These are phyloP conservation scores for Aspergillus hortae DNA, from an alignment of 2,329 filamentous ascomycete species.

Conservation along the genomic window DNA sequence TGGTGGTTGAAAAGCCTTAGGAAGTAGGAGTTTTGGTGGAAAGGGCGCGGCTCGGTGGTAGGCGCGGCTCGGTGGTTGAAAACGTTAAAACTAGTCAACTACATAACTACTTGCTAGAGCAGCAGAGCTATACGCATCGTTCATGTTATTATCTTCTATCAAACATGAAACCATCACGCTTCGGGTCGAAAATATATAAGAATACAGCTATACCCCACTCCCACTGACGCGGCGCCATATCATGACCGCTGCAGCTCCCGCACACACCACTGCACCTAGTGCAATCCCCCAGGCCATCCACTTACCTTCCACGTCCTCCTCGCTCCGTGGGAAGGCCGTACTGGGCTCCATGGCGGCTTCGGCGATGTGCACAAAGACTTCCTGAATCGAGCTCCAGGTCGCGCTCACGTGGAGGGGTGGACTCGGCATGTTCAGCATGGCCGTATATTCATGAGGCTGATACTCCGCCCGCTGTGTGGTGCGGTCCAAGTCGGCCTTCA, in stretches of 20 bases:
- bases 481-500: constrained; percentile 95
- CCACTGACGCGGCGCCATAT: constrained; percentile 55
- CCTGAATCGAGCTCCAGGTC: constrained; percentile 88
- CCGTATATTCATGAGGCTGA: constrained; percentile 90
- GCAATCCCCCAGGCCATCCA: constrained; percentile 83
- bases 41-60: no score
- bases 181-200: neutral
- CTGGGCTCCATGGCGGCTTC: constrained; percentile 89
- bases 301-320: constrained; percentile 75
- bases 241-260: constrained; percentile 55
- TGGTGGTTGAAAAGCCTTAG: no score
- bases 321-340: constrained; percentile 81
- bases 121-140: no score
- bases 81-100: no score
- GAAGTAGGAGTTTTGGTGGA: no score
- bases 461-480: constrained; percentile 89
- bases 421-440: constrained; percentile 75
- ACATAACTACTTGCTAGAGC: no score
- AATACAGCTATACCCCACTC: constrained; percentile 23
- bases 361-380: constrained; percentile 87
- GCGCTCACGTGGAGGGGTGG: constrained; percentile 90
- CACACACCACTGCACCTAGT: constrained; percentile 65
- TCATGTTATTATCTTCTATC: neutral
- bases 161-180: neutral
- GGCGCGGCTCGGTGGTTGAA: no score